Evolutionary conservation across 2,329 filamentous ascomycete genomes (phyloP).

Genomic region (Polychaeton citri): DNA sequence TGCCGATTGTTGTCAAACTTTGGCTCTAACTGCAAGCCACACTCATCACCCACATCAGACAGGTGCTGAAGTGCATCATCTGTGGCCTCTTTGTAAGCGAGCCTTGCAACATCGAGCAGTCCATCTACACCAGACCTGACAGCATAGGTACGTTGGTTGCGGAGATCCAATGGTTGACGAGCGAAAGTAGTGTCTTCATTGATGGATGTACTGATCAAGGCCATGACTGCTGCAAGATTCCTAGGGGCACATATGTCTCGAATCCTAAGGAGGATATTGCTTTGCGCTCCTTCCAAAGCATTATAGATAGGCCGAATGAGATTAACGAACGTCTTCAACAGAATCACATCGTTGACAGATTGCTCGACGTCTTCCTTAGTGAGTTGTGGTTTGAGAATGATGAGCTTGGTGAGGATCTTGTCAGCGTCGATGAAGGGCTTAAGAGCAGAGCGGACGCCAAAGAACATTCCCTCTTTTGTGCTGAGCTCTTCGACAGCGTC

Average conservation of each 20-base stretch:
- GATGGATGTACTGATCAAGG: constrained; percentile 55
- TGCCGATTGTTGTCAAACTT: constrained; percentile 66
- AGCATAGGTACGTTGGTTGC: constrained; percentile 83
- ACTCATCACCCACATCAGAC: constrained; percentile 45
- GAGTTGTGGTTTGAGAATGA: constrained; percentile 55
- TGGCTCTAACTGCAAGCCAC: constrained; percentile 49
- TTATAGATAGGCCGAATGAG: constrained; percentile 55
- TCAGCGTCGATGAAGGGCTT: constrained; percentile 69
- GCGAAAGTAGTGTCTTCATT: constrained; percentile 73
- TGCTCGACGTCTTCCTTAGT: constrained; percentile 61
- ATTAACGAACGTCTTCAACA: constrained; percentile 69
- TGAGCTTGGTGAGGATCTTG: constrained; percentile 67
- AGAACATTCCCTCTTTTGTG: constrained; percentile 74
- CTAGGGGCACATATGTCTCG: constrained; percentile 53
- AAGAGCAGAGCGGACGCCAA: constrained; percentile 59
- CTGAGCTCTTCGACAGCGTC: constrained; percentile 75
- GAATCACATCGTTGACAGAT: constrained; percentile 72
- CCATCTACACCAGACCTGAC: constrained; percentile 77
- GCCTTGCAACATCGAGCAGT: constrained; percentile 74
- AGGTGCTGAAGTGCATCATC: constrained; percentile 64
- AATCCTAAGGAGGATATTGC: constrained; percentile 53
- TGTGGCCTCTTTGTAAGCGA: constrained; percentile 80
- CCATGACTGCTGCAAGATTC: constrained; percentile 46
- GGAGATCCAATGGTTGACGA: constrained; percentile 65
- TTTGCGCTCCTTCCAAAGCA: constrained; percentile 51